Percentiles rank a stretch among this genome's conserved stretches.
phyloP scores from a whole-genome alignment of 257 asterid species.

The Coffea canephora region DNA sequence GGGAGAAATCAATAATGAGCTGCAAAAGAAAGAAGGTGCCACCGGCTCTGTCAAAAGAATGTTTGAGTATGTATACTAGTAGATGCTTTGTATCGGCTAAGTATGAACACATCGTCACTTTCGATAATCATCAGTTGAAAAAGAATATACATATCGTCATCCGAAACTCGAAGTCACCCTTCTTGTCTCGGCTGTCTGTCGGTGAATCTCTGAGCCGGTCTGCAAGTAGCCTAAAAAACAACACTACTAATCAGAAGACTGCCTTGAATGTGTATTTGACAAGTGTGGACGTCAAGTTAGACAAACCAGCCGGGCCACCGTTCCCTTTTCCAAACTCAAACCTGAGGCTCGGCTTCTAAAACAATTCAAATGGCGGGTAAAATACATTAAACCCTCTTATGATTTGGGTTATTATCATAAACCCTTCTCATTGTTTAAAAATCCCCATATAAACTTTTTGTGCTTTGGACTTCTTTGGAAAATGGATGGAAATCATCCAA shows the following conservation, averaged over 20 bases:
- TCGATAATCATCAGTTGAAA: background rate
- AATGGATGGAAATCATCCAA: too few relatives aligned
- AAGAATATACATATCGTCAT: background rate
- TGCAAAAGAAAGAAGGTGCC: background rate
- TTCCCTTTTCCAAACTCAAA: background rate
- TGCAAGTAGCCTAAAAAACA: background rate
- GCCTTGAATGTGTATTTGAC: background rate
- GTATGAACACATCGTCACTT: background rate
- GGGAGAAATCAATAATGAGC: background rate
- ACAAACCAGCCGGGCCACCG: background rate
- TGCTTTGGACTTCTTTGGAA: too few relatives aligned
- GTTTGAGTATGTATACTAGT: background rate
- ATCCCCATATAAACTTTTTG: too few relatives aligned
- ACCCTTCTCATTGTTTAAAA: too few relatives aligned
- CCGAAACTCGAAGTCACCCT: background rate
- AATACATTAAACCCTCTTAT: too few relatives aligned
- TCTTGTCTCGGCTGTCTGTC: conserved; percentile 10
- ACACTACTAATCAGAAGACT: background rate
- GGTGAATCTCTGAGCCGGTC: background rate
- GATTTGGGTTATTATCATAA: too few relatives aligned
- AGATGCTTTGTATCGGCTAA: background rate
- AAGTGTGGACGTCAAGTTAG: conserved; percentile 16
- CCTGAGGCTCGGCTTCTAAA: background rate
- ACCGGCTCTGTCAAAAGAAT: background rate
- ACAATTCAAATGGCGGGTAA: background rate